These are phyloP conservation scores for Brassica hybrid DNA, from an alignment of 441 rosid genomes.

Conservation along the genomic window DNA sequence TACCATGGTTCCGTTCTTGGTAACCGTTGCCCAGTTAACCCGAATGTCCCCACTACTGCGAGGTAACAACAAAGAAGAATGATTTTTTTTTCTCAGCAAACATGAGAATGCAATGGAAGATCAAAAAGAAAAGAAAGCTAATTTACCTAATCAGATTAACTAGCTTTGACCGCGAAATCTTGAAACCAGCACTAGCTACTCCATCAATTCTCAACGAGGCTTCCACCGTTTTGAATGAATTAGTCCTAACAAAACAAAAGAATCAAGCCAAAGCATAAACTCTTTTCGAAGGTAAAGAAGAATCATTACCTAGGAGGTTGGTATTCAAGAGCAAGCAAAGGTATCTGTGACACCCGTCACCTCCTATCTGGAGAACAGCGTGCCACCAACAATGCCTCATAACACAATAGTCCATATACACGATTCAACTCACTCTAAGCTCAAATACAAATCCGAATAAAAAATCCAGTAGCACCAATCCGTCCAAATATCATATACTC, in stretches of 20 bases:
- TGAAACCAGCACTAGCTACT: conserved; percentile 93
- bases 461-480: too few species aligned
- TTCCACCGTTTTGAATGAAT: conserved; percentile 70
- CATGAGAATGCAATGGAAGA: conserved; percentile 13
- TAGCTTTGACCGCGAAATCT: conserved; percentile 84
- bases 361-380: too few species aligned
- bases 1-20: conserved; percentile 72
- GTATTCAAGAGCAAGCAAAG: conserved; percentile 81
- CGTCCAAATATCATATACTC: too few species aligned
- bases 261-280: neutral
- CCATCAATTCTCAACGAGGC: conserved; percentile 92
- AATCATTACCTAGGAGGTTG: conserved; percentile 79
- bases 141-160: conserved; percentile 74
- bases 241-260: conserved; percentile 56
- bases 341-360: conserved; percentile 45
- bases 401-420: too few species aligned
- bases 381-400: too few species aligned
- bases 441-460: too few species aligned
- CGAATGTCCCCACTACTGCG: conserved; percentile 77
- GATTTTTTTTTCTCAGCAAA: neutral
- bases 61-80: neutral
- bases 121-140: neutral
- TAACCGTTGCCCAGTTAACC: conserved; percentile 76
- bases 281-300: neutral
- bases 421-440: too few species aligned